A percentile compares a stretch with the other conserved stretches of the same genome.
Conservation (phyloP, 768 basidiomycete genomes). For the Chalciporus sphaerocephalus region DNA sequence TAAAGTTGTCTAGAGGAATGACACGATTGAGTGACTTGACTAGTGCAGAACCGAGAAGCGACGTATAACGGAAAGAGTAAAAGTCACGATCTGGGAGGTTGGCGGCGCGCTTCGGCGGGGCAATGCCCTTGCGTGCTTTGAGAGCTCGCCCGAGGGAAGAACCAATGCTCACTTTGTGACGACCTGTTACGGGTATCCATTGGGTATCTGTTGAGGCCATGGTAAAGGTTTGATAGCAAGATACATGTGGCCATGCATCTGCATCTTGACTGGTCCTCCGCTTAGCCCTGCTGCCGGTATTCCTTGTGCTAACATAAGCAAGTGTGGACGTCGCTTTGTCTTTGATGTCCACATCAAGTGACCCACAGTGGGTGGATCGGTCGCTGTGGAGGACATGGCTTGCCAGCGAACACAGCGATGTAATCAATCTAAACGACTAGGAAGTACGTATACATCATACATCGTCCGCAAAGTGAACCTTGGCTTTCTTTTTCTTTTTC, state of each 20-base stretch:
- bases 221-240: conserved; percentile 30
- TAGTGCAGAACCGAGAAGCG: neutral
- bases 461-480: conserved; percentile 18
- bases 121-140: conserved; percentile 59
- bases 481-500: conserved; percentile 35
- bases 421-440: neutral
- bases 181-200: conserved; percentile 60
- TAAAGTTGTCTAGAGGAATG: conserved; percentile 60
- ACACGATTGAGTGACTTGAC: neutral
- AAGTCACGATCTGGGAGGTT: conserved; percentile 63
- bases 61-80: conserved; percentile 74
- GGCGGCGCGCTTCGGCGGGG: conserved; percentile 35
- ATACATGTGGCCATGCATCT: conserved; percentile 10
- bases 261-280: conserved; percentile 16
- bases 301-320: conserved; percentile 28
- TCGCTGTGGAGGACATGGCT: neutral
- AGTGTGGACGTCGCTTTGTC: neutral
- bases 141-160: conserved; percentile 59
- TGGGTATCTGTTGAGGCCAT: conserved; percentile 43
- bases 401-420: conserved; percentile 9
- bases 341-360: neutral
- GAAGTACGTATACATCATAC: conserved; percentile 7
- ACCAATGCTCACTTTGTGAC: conserved; percentile 57
- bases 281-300: conserved; percentile 7
- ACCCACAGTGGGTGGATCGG: too few relatives aligned